Evolutionary conservation across 2,329 filamentous ascomycete species (phyloP).

Genomic region (Fusarium sp.): DNA sequence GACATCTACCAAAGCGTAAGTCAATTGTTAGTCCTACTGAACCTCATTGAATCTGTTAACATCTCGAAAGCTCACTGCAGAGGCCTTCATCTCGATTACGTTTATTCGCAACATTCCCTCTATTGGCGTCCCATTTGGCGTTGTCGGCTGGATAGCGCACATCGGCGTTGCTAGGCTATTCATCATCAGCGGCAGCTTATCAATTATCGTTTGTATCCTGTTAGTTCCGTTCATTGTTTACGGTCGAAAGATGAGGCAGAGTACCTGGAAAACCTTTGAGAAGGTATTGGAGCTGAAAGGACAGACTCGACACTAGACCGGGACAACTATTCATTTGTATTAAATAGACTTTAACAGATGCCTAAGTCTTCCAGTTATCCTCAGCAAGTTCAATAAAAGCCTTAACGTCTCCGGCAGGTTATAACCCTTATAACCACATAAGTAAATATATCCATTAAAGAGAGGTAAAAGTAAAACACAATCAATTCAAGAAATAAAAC

Average conservation of each 20-base stretch:
- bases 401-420: too few relatives aligned
- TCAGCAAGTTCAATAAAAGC: too few relatives aligned
- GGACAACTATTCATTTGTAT: background rate
- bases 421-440: too few relatives aligned
- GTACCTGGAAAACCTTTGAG: constrained; percentile 27
- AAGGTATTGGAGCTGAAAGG: background rate
- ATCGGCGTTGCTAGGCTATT: constrained; percentile 50
- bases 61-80: constrained; percentile 30
- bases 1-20: constrained; percentile 50
- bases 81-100: constrained; percentile 49
- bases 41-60: accelerated
- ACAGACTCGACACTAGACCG: background rate
- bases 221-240: constrained; percentile 48
- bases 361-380: too few relatives aligned
- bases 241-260: constrained; percentile 33
- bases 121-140: constrained; percentile 47
- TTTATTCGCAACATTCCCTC: constrained; percentile 50
- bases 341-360: too few relatives aligned
- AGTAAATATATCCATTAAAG: too few relatives aligned
- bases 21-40: accelerated
- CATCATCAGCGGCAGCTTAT: constrained; percentile 43
- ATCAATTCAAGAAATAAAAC: too few relatives aligned
- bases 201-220: constrained; percentile 39
- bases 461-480: too few relatives aligned
- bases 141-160: constrained; percentile 48